Percentiles rank a stretch among this genome's conserved stretches.
Evolutionary conservation across 306 rosid genomes (phyloP).

Genomic region (Cucurbita ficifolia): DNA sequence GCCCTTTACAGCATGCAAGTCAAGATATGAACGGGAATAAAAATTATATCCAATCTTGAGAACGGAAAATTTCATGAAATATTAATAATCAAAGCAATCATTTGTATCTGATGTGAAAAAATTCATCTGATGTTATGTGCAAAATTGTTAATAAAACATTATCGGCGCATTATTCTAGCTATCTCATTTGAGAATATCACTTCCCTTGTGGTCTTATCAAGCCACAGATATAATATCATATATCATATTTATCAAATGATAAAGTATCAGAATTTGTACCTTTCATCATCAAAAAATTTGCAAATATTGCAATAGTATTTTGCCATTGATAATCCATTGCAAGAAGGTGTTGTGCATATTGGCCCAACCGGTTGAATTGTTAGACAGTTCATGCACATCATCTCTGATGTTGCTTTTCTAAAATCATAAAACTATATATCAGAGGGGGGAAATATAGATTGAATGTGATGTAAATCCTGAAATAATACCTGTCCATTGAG

Average conservation of each 20-base stretch:
- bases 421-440: conserved; percentile 16
- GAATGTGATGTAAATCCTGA: conserved; percentile 6
- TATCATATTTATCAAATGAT: background rate
- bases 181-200: background rate
- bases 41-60: background rate
- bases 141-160: background rate
- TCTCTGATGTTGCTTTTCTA: conserved; percentile 86
- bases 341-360: conserved; percentile 60
- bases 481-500: conserved; percentile 86
- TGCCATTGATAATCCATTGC: conserved; percentile 80
- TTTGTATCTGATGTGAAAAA: background rate
- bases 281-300: conserved; percentile 94
- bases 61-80: background rate
- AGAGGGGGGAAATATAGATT: conserved; percentile 9
- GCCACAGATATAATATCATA: background rate
- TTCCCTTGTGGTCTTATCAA: background rate
- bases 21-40: background rate
- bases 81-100: background rate
- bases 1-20: background rate
- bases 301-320: conserved; percentile 80
- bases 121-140: background rate
- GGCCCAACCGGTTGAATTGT: conserved; percentile 79
- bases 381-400: conserved; percentile 91
- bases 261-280: conserved; percentile 27
- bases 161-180: background rate